Base-by-base conservation (phyloP, 345 rosid genomes). In the Orychophragmus violaceus region DNA sequence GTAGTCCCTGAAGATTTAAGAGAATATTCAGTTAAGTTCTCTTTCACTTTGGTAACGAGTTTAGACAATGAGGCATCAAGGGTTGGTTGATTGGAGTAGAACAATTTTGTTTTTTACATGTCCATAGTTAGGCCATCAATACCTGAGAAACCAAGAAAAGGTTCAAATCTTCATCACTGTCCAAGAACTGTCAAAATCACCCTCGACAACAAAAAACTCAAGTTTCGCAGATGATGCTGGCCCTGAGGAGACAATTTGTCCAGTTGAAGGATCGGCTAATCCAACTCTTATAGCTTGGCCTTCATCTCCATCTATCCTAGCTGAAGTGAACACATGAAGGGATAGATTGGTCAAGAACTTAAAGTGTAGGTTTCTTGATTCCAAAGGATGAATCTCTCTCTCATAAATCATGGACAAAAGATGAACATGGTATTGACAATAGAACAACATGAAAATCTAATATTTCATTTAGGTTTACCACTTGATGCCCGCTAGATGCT, bases 251-350 rank as follows among this genome's bases (percentile, higher is more conserved):
- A 87, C 83, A 27, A 83, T 74, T 61, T 83, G 68, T 27, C 95
- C 89, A 27, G 86, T 81, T 14, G 78, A 78, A 50, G 77, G 69
- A 70, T 94, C 99, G 36, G 88, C 23, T 60, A 94, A 48, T 77
- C 88, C 88, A 55, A 94, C 79, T 78, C 87, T 83, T 22, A 94
- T 29, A 36, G 85, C 8, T 27, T 84, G 80, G 58, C 80, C 65
- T 55, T 87, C 97, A 29, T 88, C 97, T 59, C 93, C 96, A 66
- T 94, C 99, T 52, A 94, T 78, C 46, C 97, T 85, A 67, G 97
- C 95, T 39, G 96, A 90, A 52, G 99, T 94, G 63, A 94, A 94
- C 53, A 94, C 87, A 0, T 97, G 99, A 62, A 90, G 91, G 17
- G 96, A 90, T 51, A 87, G 76, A 59, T 61, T 79, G 68, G 79